Conservation (phyloP, 1,284 basidiomycete species). For the Rhodotorula sp. region DNA sequence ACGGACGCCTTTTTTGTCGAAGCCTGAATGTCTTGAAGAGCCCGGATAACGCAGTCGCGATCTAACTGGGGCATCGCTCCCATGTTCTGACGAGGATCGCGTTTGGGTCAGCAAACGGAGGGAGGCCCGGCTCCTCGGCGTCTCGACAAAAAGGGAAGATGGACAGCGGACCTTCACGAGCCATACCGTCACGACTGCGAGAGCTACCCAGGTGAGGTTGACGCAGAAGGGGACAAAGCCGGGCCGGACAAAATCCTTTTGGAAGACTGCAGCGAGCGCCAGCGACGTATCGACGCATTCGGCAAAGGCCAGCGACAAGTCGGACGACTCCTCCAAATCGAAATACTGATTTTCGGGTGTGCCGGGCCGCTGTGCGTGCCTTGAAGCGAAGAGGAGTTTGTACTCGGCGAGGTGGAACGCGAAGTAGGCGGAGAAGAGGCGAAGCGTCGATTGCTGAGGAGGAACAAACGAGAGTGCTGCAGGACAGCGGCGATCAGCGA, state of each 20-base stretch:
- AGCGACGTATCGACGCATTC: neutral
- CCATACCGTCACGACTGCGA: conserved; percentile 1
- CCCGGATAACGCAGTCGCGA: neutral
- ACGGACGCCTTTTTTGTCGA: neutral
- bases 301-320: neutral
- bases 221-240: conserved; percentile 2
- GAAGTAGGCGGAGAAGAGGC: conserved; percentile 8
- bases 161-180: neutral
- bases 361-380: neutral
- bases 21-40: neutral
- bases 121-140: neutral
- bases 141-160: neutral
- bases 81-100: neutral
- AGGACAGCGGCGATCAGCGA: neutral
- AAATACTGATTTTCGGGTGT: neutral
- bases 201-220: conserved; percentile 1
- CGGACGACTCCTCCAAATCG: conserved; percentile 1
- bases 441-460: neutral
- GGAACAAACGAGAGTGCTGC: neutral
- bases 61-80: neutral
- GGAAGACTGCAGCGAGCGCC: neutral
- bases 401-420: conserved; percentile 20
- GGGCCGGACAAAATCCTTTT: neutral
- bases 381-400: neutral
- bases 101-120: neutral